Conservation (phyloP, 495 filamentous ascomycete genomes). For the Podospora pseudopauciseta region DNA sequence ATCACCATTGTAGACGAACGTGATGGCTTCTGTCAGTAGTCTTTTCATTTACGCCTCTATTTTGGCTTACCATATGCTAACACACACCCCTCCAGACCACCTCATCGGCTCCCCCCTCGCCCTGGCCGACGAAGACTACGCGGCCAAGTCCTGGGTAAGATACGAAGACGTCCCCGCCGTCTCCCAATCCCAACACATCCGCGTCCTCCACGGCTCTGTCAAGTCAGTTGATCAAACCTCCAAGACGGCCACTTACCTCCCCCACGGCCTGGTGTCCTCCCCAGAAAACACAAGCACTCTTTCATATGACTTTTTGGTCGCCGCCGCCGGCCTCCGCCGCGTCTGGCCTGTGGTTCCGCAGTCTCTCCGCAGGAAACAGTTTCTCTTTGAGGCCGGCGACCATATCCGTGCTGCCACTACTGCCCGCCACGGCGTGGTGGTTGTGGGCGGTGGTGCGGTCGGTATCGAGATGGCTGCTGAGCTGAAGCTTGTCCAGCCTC, state of each 20-base stretch:
- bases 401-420: constrained; percentile 41
- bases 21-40: constrained; percentile 62
- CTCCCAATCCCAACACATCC: constrained; percentile 45
- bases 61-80: constrained; percentile 2
- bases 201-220: constrained; percentile 56
- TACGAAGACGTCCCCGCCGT: constrained; percentile 59
- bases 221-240: constrained; percentile 47
- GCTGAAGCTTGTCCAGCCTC: constrained; percentile 56
- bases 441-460: constrained; percentile 63
- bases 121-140: constrained; percentile 52
- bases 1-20: constrained; percentile 67
- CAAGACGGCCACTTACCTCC: constrained; percentile 49
- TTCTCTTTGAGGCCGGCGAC: constrained; percentile 51
- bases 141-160: constrained; percentile 57
- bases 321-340: constrained; percentile 57
- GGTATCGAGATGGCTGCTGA: constrained; percentile 72
- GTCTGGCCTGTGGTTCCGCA: constrained; percentile 62
- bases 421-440: constrained; percentile 49
- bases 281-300: constrained; percentile 13
- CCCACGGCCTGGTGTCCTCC: neutral
- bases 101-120: constrained; percentile 63
- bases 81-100: constrained; percentile 41
- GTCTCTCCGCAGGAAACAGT: constrained; percentile 50
- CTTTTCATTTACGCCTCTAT: neutral
- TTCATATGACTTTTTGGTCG: constrained; percentile 64